Percentiles rank a stretch among this genome's conserved stretches.
Conservation (phyloP, 495 filamentous ascomycete species). For the Terfezia boudieri region DNA sequence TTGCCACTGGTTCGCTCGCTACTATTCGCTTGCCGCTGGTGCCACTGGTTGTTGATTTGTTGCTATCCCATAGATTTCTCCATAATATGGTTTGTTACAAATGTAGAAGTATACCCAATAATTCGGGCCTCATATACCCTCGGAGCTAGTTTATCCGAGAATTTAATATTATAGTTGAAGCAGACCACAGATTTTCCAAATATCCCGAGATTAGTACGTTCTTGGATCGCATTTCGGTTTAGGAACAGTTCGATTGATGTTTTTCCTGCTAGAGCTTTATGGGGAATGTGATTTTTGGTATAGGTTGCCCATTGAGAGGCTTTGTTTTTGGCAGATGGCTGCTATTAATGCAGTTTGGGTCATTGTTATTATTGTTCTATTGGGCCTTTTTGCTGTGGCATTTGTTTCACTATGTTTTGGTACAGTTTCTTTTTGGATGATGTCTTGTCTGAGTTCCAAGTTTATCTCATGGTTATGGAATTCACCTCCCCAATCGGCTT, state of each 20-base stretch:
- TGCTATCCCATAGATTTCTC: too few species aligned
- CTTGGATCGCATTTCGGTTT: not conserved
- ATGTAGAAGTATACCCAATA: not conserved
- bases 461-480: too few species aligned
- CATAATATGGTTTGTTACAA: not conserved
- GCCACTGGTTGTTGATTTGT: too few species aligned
- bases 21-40: too few species aligned
- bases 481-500: too few species aligned
- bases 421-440: not conserved
- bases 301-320: too few species aligned
- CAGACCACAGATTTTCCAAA: not conserved
- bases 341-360: not conserved
- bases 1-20: too few species aligned
- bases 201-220: not conserved
- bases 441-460: too few species aligned
- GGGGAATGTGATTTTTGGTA: too few species aligned
- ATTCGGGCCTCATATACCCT: not conserved
- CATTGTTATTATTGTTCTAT: not conserved
- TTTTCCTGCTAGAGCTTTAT: not conserved
- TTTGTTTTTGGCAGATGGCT: not conserved
- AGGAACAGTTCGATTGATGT: not conserved
- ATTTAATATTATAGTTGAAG: not conserved
- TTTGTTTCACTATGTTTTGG: not conserved
- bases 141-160: not conserved
- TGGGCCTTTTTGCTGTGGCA: not conserved